Evolutionary conservation across 1,284 basidiomycete species (phyloP).

Genomic region (Leccinum brunneo-olivaceum): DNA sequence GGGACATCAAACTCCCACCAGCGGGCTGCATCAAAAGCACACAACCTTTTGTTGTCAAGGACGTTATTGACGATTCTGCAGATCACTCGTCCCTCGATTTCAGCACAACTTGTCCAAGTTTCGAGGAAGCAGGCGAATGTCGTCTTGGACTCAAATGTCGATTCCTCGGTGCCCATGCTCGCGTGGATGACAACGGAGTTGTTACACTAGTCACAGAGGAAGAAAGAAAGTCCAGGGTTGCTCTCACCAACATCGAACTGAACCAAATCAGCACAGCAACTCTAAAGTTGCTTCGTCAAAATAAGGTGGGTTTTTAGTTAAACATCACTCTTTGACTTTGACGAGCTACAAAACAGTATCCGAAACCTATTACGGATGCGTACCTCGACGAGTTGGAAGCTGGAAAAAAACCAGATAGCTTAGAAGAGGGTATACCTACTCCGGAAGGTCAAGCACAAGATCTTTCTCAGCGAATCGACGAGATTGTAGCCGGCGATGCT

Average conservation of each 20-base stretch:
- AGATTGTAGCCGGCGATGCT: conserved; percentile 25
- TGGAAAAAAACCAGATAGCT: conserved; percentile 32
- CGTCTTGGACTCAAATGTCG: conserved; percentile 87
- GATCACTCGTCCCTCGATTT: conserved; percentile 37
- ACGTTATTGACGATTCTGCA: background rate
- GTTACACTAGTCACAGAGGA: conserved; percentile 47
- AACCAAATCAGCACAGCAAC: conserved; percentile 63
- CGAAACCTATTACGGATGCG: conserved; percentile 56
- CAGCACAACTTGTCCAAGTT: conserved; percentile 65
- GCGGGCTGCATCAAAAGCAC: conserved; percentile 34
- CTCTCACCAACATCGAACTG: conserved; percentile 57
- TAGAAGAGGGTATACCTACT: conserved; percentile 23
- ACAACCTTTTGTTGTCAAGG: conserved; percentile 42
- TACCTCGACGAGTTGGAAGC: conserved; percentile 60
- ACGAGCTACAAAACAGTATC: conserved; percentile 43
- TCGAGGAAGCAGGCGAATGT: conserved; percentile 73
- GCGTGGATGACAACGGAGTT: conserved; percentile 35
- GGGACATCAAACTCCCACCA: conserved; percentile 61
- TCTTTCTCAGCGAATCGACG: conserved; percentile 23
- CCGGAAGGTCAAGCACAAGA: conserved; percentile 21
- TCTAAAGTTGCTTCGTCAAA: conserved; percentile 55
- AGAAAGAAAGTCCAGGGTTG: conserved; percentile 48
- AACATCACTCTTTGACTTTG: background rate
- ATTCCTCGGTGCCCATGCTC: conserved; percentile 74
- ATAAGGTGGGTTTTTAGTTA: conserved; percentile 45